Percentiles rank a stretch among this genome's conserved stretches.
phyloP scores from a whole-genome alignment of 2,329 filamentous ascomycete species.

The Acrodontium crateriforme region DNA sequence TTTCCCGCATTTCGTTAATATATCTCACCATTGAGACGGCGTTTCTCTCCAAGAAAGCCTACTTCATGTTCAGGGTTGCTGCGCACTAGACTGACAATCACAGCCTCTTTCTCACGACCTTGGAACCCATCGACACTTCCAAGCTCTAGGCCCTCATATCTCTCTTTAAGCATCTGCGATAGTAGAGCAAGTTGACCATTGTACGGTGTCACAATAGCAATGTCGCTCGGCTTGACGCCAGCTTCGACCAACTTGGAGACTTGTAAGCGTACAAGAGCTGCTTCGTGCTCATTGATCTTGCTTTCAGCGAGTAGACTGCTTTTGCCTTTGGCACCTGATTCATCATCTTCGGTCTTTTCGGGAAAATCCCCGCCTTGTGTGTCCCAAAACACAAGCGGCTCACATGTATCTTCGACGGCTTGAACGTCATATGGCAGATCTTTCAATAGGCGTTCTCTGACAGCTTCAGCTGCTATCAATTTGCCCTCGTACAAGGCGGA shows the following conservation, averaged over 20 bases:
- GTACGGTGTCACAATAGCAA: conserved; percentile 91
- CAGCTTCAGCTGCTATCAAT: conserved; percentile 66
- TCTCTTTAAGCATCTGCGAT: conserved; percentile 61
- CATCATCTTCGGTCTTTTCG: conserved; percentile 50
- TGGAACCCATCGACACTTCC: conserved; percentile 96
- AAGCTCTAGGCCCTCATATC: conserved; percentile 76
- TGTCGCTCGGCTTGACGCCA: conserved; percentile 68
- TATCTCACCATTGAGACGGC: conserved; percentile 81
- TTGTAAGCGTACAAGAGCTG: conserved; percentile 63
- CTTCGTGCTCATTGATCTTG: conserved; percentile 88
- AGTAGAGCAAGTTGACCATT: conserved; percentile 81
- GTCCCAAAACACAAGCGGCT: conserved; percentile 86
- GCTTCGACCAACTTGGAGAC: conserved; percentile 62
- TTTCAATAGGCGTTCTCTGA: conserved; percentile 60
- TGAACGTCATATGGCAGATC: conserved; percentile 65
- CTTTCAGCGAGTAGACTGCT: conserved; percentile 52
- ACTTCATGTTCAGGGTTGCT: conserved; percentile 81
- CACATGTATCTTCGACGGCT: conserved; percentile 72
- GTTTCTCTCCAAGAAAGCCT: conserved; percentile 83
- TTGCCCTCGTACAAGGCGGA: conserved; percentile 72
- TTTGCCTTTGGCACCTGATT: conserved; percentile 37
- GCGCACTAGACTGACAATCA: conserved; percentile 84
- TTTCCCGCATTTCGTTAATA: too few relatives aligned
- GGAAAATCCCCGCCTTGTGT: conserved; percentile 86
- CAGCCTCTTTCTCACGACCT: conserved; percentile 89